Percentiles rank a stretch among this genome's conserved stretches.
Conservation (phyloP, 192 early-diverging fungal species). For the Mortierella claussenii region DNA sequence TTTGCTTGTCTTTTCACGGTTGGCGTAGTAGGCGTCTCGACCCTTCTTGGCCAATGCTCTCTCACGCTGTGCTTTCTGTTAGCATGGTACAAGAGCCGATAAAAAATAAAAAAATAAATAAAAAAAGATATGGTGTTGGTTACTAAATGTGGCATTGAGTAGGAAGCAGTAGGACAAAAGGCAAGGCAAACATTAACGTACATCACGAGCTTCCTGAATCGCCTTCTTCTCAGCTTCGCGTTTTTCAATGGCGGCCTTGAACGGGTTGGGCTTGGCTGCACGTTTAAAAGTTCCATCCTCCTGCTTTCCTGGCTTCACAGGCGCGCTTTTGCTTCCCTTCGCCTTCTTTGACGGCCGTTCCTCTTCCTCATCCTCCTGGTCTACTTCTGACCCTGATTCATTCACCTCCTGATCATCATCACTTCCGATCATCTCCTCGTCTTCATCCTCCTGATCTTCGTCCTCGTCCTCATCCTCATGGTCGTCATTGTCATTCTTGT, state of each 20-base stretch:
- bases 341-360: constrained; percentile 26
- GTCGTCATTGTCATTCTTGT: constrained; percentile 10
- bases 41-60: constrained; percentile 48
- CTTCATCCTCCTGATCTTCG: constrained; percentile 22
- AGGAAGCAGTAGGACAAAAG: no score
- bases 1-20: constrained; percentile 41
- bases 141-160: no score
- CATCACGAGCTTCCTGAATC: constrained; percentile 46
- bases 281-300: constrained; percentile 43
- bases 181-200: constrained; percentile 1
- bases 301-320: constrained; percentile 26
- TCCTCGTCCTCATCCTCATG: constrained; percentile 4
- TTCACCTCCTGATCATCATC: constrained; percentile 33
- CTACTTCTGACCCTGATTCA: constrained; percentile 21
- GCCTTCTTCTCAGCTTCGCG: constrained; percentile 54
- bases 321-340: constrained; percentile 25
- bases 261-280: constrained; percentile 46
- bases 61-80: constrained; percentile 20
- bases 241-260: constrained; percentile 52
- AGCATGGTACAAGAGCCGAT: no score
- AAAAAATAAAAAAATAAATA: neutral
- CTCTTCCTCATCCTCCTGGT: constrained; percentile 6
- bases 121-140: neutral
- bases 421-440: neutral
- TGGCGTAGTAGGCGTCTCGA: constrained; percentile 48